phyloP scores from a whole-genome alignment of 495 filamentous ascomycete genomes.

The Beverwykella pulmonaria region DNA sequence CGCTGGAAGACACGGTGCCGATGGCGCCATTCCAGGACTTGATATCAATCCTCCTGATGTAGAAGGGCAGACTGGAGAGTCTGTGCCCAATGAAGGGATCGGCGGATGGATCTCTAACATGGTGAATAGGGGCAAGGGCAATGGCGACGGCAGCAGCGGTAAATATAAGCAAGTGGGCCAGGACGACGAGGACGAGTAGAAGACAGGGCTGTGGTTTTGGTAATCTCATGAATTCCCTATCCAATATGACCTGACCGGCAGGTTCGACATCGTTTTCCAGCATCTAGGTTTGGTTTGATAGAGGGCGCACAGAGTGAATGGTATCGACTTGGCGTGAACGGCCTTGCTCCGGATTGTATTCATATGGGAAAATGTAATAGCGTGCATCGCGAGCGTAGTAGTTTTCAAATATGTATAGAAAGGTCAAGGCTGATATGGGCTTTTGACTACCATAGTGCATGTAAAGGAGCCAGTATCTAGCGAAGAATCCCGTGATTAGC shows the following conservation, averaged over 20 bases:
- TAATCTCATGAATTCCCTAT: background rate
- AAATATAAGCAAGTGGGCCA: slow-evolving; percentile 69
- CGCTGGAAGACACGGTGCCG: slow-evolving; percentile 56
- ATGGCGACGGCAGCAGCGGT: slow-evolving; percentile 53
- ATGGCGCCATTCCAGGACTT: slow-evolving; percentile 69
- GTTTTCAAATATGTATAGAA: background rate
- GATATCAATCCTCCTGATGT: slow-evolving; percentile 71
- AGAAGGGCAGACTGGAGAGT: slow-evolving; percentile 53
- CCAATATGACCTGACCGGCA: background rate
- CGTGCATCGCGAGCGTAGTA: background rate
- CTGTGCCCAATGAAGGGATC: slow-evolving; percentile 55
- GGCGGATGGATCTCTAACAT: slow-evolving; percentile 73
- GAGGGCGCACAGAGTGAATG: slow-evolving; percentile 18
- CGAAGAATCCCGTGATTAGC: too few relatives aligned
- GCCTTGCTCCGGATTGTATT: slow-evolving; percentile 17
- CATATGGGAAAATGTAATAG: slow-evolving; percentile 4
- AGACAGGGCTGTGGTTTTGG: background rate
- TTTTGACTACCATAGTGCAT: background rate
- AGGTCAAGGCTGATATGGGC: background rate
- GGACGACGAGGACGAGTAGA: slow-evolving; percentile 54
- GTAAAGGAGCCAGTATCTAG: too few relatives aligned
- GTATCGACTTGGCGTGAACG: background rate
- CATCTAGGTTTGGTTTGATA: slow-evolving; percentile 19
- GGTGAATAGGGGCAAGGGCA: slow-evolving; percentile 57
- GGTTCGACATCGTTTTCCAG: slow-evolving; percentile 14